Conservation (phyloP, 805 yeast species). For the Saturnispora hagleri region DNA sequence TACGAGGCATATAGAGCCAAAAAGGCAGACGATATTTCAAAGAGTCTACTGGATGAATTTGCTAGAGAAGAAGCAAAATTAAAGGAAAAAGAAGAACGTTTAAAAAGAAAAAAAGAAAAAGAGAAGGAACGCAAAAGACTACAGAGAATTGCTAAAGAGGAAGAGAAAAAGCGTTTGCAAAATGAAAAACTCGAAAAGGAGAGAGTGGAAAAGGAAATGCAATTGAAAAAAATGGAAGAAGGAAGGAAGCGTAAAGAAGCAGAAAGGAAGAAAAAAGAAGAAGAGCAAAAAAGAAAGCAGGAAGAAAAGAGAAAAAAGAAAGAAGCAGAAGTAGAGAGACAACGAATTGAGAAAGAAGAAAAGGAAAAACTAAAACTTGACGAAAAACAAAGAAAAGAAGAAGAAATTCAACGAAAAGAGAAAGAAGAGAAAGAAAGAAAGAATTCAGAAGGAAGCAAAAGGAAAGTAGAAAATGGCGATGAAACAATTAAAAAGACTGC, state of each 20-base stretch:
- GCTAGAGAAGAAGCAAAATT: slow-evolving; percentile 61
- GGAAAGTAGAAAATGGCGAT: neutral
- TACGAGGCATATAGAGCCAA: slow-evolving; percentile 71
- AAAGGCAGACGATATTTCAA: slow-evolving; percentile 65
- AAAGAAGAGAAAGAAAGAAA: slow-evolving; percentile 3
- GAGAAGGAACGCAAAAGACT: slow-evolving; percentile 60
- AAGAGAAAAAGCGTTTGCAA: slow-evolving; percentile 39
- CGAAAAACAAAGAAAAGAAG: slow-evolving; percentile 24
- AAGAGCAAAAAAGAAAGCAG: slow-evolving; percentile 13
- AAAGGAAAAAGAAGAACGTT: slow-evolving; percentile 58
- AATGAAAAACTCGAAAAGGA: slow-evolving; percentile 43
- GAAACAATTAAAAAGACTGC: neutral
- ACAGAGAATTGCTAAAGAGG: slow-evolving; percentile 55
- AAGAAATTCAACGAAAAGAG: slow-evolving; percentile 18
- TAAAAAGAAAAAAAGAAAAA: slow-evolving; percentile 56
- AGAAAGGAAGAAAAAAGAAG: slow-evolving; percentile 32
- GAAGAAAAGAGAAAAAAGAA: slow-evolving; percentile 35
- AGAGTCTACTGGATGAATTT: slow-evolving; percentile 53
- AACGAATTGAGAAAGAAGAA: slow-evolving; percentile 27
- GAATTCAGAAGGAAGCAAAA: slow-evolving; percentile 4
- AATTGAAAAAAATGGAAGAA: slow-evolving; percentile 37
- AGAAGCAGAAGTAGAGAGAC: slow-evolving; percentile 30
- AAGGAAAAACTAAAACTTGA: slow-evolving; percentile 33
- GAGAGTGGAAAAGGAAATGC: slow-evolving; percentile 32
- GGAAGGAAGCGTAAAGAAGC: slow-evolving; percentile 36